Evolutionary conservation across 2,329 filamentous ascomycete genomes (phyloP).

Genomic region (Sarocladium oryzae): DNA sequence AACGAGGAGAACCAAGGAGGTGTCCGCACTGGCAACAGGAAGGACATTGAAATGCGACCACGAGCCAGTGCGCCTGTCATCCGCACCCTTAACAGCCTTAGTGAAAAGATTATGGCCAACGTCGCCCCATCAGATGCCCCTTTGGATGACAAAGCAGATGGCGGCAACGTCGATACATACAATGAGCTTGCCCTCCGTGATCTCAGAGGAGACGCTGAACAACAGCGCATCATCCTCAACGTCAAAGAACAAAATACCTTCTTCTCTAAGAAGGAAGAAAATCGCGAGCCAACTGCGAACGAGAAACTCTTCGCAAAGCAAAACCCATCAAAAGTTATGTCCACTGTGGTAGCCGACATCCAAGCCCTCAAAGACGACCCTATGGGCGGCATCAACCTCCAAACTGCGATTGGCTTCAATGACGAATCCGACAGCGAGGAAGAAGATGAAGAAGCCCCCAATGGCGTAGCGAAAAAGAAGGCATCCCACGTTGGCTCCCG

Average conservation of each 20-base stretch:
- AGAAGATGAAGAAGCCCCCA: slow-evolving; percentile 29
- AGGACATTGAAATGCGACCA: slow-evolving; percentile 86
- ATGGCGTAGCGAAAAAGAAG: slow-evolving; percentile 30
- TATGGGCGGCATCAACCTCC: slow-evolving; percentile 51
- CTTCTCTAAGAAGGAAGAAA: slow-evolving; percentile 52
- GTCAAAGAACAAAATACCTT: slow-evolving; percentile 83
- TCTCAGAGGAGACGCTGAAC: slow-evolving; percentile 65
- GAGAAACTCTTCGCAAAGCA: slow-evolving; percentile 58
- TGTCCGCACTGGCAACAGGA: slow-evolving; percentile 71
- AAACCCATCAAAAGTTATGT: slow-evolving; percentile 61
- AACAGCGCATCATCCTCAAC: slow-evolving; percentile 75
- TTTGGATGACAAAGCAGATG: slow-evolving; percentile 43
- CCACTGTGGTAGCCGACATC: slow-evolving; percentile 57
- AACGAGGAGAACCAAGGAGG: slow-evolving; percentile 95
- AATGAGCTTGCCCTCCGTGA: slow-evolving; percentile 73
- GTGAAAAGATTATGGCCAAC: slow-evolving; percentile 87
- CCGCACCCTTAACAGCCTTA: slow-evolving; percentile 80
- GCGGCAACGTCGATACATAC: slow-evolving; percentile 67
- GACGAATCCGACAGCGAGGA: slow-evolving; percentile 65
- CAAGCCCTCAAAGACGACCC: slow-evolving; percentile 41
- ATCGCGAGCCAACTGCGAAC: slow-evolving; percentile 39
- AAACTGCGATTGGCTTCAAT: slow-evolving; percentile 58
- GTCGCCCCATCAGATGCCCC: slow-evolving; percentile 72
- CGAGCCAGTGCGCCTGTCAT: slow-evolving; percentile 72
- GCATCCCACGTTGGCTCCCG: slow-evolving; percentile 62